A percentile compares a stretch with the other conserved stretches of the same genome.
phyloP scores from a whole-genome alignment of 257 asterid species.

The Scutellaria minor region DNA sequence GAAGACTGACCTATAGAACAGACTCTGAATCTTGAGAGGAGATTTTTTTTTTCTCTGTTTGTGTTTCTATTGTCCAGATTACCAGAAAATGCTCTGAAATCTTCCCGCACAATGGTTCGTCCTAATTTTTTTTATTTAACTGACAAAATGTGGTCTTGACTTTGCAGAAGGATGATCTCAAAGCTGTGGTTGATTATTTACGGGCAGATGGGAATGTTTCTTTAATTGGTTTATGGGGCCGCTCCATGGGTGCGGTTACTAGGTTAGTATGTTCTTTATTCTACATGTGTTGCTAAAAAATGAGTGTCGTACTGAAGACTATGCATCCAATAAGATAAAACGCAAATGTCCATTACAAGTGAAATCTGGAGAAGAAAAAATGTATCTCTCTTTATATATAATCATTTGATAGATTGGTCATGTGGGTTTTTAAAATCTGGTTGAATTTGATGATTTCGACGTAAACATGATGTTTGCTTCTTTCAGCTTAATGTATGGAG shows the following conservation, averaged over 20 bases:
- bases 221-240: slow-evolving; percentile 94
- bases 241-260: slow-evolving; percentile 98
- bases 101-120: background rate
- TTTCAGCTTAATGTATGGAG: slow-evolving; percentile 94
- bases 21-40: background rate
- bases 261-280: slow-evolving; percentile 50
- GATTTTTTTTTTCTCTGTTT: background rate
- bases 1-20: background rate
- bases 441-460: slow-evolving; percentile 1
- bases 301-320: background rate
- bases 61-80: background rate
- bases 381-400: background rate
- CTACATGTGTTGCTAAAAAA: slow-evolving; percentile 12
- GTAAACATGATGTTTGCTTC: slow-evolving; percentile 35
- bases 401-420: background rate
- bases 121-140: background rate
- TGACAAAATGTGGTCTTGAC: slow-evolving; percentile 33
- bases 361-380: background rate
- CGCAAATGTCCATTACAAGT: background rate
- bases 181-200: slow-evolving; percentile 78
- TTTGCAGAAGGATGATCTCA: slow-evolving; percentile 88
- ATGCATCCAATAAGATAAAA: slow-evolving; percentile 8
- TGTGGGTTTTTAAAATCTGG: background rate
- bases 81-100: background rate
- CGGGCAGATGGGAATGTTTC: slow-evolving; percentile 86